These are phyloP conservation scores for Chytriomyces sp. DNA, from an alignment of 192 early-diverging fungal species.

Conservation along the genomic window DNA sequence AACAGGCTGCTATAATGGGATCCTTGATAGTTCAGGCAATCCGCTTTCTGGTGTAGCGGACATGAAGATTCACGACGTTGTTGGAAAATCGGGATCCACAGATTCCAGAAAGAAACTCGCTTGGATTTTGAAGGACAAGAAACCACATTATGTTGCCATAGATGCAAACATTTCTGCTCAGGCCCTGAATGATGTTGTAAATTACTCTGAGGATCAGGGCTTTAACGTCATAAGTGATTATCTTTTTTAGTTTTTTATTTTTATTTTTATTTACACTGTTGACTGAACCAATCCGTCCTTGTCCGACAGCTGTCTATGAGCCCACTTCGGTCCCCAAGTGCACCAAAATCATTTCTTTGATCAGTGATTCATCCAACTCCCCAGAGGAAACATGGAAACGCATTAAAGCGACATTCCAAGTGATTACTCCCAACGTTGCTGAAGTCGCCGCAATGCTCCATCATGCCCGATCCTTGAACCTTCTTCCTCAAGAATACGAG, in stretches of 20 bases:
- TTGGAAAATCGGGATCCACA: constrained; percentile 34
- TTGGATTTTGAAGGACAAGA: constrained; percentile 46
- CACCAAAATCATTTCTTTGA: constrained; percentile 46
- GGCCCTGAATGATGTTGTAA: constrained; percentile 46
- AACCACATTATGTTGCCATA: constrained; percentile 39
- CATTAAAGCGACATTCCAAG: constrained; percentile 41
- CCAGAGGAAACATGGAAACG: constrained; percentile 4
- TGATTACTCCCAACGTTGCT: constrained; percentile 74
- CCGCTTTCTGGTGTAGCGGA: constrained; percentile 87
- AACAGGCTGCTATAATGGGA: constrained; percentile 83
- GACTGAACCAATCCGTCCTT: no score
- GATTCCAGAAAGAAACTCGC: neutral
- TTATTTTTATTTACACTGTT: neutral
- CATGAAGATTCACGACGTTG: constrained; percentile 79
- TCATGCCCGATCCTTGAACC: neutral
- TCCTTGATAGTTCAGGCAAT: constrained; percentile 74
- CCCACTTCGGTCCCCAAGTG: constrained; percentile 91
- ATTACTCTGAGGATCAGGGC: constrained; percentile 27
- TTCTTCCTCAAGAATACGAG: neutral
- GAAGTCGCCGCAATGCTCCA: constrained; percentile 71
- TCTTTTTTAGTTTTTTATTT: constrained; percentile 3
- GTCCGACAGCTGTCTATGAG: constrained; percentile 71
- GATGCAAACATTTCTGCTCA: constrained; percentile 30
- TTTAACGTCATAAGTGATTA: neutral
- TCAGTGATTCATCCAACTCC: neutral